Conservation (phyloP, 176 grass and related monocot genomes). For the Oryza meridionalis region DNA sequence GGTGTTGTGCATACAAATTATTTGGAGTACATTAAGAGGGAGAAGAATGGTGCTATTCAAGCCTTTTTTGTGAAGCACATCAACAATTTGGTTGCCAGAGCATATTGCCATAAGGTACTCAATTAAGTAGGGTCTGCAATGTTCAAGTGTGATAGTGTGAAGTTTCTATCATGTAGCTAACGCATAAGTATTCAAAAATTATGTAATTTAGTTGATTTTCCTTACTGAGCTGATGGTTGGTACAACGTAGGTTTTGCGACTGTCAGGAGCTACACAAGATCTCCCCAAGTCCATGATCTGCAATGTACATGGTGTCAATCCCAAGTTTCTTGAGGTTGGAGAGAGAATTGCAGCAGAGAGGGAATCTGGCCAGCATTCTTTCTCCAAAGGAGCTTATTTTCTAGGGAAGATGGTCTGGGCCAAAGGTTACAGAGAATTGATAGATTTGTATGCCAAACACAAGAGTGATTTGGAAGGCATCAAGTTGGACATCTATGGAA, state of each 20-base stretch:
- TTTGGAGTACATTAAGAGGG: slow-evolving; percentile 92
- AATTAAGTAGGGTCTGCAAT: slow-evolving; percentile 23
- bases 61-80: slow-evolving; percentile 96
- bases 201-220: neutral
- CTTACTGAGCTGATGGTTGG: slow-evolving; percentile 4
- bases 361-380: slow-evolving; percentile 55
- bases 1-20: slow-evolving; percentile 98
- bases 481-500: slow-evolving; percentile 87
- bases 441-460: slow-evolving; percentile 76
- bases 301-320: slow-evolving; percentile 94
- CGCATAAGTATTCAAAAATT: neutral
- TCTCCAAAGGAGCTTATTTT: slow-evolving; percentile 96
- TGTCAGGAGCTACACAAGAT: slow-evolving; percentile 92
- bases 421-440: slow-evolving; percentile 90
- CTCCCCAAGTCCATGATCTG: slow-evolving; percentile 89
- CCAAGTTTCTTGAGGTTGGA: slow-evolving; percentile 85
- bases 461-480: slow-evolving; percentile 80
- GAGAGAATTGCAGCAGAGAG: slow-evolving; percentile 68
- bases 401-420: slow-evolving; percentile 99
- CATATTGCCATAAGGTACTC: slow-evolving; percentile 84
- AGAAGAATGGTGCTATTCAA: slow-evolving; percentile 87
- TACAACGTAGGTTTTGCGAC: slow-evolving; percentile 68
- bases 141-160: neutral
- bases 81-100: slow-evolving; percentile 78
- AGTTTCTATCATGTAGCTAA: neutral